Evolutionary conservation across 2,329 filamentous ascomycete species (phyloP), one percentile per base, ranked within the genome.

Genomic region (Verticillium dahliae): DNA sequence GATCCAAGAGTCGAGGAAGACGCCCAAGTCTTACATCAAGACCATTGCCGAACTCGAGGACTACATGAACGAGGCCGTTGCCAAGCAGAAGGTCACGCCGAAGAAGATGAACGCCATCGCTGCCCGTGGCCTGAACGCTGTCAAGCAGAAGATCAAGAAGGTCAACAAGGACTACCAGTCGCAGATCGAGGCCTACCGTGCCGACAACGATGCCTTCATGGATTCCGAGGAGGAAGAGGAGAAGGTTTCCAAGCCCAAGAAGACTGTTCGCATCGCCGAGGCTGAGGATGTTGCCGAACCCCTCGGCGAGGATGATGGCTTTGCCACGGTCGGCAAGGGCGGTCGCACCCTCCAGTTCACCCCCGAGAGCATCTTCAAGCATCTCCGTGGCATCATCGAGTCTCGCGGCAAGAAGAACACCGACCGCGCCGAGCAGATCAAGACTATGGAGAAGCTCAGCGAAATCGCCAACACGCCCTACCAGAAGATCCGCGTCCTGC

Each of bases 41-140:
- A 89, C 90, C 68, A 86, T 98, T 67, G 90, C 92, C 70, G 94
- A 99, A 73, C 83, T 99, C 67, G 95, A 99, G 80, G 93, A 96
- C 70, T 87, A 90, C 73, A 90, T 97, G 84, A 93, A 93, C 74
- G 96, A 99, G 81, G 89, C 93, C 31, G 85, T 96, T 67, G 87
- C 92, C 70, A 97, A 97, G 85, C 91, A 96, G 75, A 99, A 99
- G 83, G 90, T 96, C 68, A 90, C 91, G 2, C 87, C 89, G 66
- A 97, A 97, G 87, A 98, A 97, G 85, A 97, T 98, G 93, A 99
- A 97, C 80, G 92, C 93, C 65, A 95, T 89, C 73, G 96, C 94
- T 74, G 90, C 92, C 67, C 91, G 92, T 78, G 92, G 93, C 71
- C 85, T 99, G 72, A 99, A 98, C 76, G 92, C 93, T 65, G 91